phyloP scores from a whole-genome alignment of 441 rosid species.

The Daphne laureola region DNA sequence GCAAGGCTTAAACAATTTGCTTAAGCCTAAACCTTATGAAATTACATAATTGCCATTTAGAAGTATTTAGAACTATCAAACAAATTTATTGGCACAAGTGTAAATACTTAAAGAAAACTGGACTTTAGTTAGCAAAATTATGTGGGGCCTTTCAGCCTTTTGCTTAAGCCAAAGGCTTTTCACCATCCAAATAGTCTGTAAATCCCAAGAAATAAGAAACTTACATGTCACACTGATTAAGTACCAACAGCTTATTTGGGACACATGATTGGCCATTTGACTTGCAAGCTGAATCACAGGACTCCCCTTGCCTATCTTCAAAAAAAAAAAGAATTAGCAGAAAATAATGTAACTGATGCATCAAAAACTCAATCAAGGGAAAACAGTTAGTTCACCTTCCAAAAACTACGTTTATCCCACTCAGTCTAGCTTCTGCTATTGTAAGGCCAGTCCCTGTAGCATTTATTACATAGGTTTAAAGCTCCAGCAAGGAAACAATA shows the following conservation, averaged over 20 bases:
- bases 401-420: slow-evolving; percentile 68
- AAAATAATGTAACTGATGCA: slow-evolving; percentile 8
- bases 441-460: slow-evolving; percentile 38
- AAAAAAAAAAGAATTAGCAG: slow-evolving; percentile 18
- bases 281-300: slow-evolving; percentile 83
- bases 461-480: neutral
- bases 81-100: too few species aligned
- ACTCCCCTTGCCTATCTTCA: slow-evolving; percentile 69
- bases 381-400: slow-evolving; percentile 51
- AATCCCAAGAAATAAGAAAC: slow-evolving; percentile 13
- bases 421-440: slow-evolving; percentile 56
- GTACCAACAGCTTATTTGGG: slow-evolving; percentile 68
- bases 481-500: neutral
- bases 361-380: slow-evolving; percentile 9
- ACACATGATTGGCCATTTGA: slow-evolving; percentile 79
- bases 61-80: too few species aligned
- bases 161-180: too few species aligned
- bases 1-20: too few species aligned
- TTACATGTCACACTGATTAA: slow-evolving; percentile 84
- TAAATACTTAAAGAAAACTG: too few species aligned
- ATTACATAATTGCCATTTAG: too few species aligned
- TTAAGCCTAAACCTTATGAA: too few species aligned
- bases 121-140: too few species aligned
- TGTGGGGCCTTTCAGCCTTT: too few species aligned
- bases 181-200: too few species aligned